Evolutionary conservation across 768 basidiomycete genomes (phyloP).

Genomic region (Auricularia auricula-judae): DNA sequence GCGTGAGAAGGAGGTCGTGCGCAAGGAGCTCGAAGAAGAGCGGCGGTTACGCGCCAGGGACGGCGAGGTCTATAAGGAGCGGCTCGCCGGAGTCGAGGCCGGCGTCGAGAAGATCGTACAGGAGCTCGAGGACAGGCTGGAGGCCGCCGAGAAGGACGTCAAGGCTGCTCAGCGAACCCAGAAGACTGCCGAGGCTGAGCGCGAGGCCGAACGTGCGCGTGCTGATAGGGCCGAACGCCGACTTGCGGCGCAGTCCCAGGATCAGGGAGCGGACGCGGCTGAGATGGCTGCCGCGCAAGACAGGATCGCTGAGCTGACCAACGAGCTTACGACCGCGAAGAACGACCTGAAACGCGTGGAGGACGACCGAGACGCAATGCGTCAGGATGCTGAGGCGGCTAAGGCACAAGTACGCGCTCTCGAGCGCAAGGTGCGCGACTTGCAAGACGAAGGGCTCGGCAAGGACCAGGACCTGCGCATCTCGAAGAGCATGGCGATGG

Average conservation of each 20-base stretch:
- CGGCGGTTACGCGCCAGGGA: conserved; percentile 48
- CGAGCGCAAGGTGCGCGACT: conserved; percentile 46
- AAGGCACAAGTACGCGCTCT: conserved; percentile 43
- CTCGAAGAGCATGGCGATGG: conserved; percentile 17
- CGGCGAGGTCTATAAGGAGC: conserved; percentile 57
- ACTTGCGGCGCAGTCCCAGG: background rate
- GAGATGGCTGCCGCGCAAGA: conserved; percentile 12
- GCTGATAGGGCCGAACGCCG: background rate
- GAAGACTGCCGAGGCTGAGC: conserved; percentile 55
- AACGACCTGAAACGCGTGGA: conserved; percentile 27
- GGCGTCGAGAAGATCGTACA: conserved; percentile 57
- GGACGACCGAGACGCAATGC: conserved; percentile 28
- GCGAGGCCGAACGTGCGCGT: conserved; percentile 38
- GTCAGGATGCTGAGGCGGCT: conserved; percentile 40
- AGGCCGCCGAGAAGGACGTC: conserved; percentile 36
- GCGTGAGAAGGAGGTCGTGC: conserved; percentile 34
- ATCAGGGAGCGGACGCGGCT: background rate
- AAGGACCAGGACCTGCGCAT: conserved; percentile 31
- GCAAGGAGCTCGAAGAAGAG: conserved; percentile 42
- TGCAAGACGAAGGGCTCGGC: conserved; percentile 34
- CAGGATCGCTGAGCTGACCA: conserved; percentile 40
- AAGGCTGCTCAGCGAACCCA: conserved; percentile 51
- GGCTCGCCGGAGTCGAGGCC: conserved; percentile 60
- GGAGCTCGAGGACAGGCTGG: conserved; percentile 49
- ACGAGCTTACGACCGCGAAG: conserved; percentile 50